A percentile compares a stretch with the other conserved stretches of the same genome.
Evolutionary conservation across 2,329 filamentous ascomycete species (phyloP).

Genomic region (Fusarium irregulare): DNA sequence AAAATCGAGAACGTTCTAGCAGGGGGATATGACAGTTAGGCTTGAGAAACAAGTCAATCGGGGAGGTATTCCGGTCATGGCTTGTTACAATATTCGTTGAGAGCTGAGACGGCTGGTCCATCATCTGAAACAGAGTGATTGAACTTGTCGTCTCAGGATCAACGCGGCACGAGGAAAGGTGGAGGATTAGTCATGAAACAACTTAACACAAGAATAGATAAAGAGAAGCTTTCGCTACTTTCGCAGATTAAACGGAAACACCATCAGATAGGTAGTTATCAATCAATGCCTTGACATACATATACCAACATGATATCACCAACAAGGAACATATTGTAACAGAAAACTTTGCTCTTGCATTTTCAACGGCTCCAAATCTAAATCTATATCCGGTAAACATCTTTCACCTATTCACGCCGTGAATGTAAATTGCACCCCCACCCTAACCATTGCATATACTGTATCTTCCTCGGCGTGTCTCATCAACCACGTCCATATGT

Average conservation of each 20-base stretch:
- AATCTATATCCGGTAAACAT: constrained; percentile 42
- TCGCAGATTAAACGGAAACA: background rate
- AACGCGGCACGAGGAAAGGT: background rate
- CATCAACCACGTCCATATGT: constrained; percentile 45
- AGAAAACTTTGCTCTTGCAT: constrained; percentile 40
- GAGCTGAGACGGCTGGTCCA: constrained; percentile 40
- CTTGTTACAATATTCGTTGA: constrained; percentile 23
- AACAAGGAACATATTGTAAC: background rate
- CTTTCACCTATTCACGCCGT: constrained; percentile 36
- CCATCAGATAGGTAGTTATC: background rate
- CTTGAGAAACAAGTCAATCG: constrained; percentile 15
- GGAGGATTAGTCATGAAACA: constrained; percentile 6
- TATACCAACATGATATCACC: background rate
- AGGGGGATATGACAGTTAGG: constrained; percentile 7
- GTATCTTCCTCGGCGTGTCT: constrained; percentile 38
- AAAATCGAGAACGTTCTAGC: constrained; percentile 27
- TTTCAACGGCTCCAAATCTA: constrained; percentile 44
- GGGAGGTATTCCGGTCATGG: constrained; percentile 11
- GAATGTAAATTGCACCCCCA: constrained; percentile 28
- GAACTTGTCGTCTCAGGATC: constrained; percentile 29
- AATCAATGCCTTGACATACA: background rate
- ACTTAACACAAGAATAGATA: background rate
- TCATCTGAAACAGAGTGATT: constrained; percentile 42
- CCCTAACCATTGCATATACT: constrained; percentile 28
- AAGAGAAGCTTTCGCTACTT: background rate